A percentile compares a stretch with the other conserved stretches of the same genome.
Conservation (phyloP, 345 rosid species). For the Salix dunnii region DNA sequence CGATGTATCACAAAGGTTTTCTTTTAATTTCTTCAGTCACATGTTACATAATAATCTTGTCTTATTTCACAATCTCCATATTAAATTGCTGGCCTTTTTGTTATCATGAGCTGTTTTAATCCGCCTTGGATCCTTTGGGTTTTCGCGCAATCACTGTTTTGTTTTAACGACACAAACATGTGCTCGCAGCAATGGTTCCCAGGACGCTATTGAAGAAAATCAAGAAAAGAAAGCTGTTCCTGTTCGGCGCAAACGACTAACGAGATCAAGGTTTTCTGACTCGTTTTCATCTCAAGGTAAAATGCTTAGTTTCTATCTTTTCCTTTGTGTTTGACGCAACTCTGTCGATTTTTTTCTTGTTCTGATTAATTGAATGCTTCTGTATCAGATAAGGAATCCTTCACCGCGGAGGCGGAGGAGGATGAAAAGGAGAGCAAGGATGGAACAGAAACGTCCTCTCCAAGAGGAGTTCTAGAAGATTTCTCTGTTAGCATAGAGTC, state of each 20-base stretch:
- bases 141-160: neutral
- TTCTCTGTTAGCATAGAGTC: constrained; percentile 32
- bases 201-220: constrained; percentile 22
- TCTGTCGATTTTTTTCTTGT: neutral
- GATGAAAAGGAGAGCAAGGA: neutral
- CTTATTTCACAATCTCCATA: too few species aligned
- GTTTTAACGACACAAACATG: neutral
- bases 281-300: constrained; percentile 49
- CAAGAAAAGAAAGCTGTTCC: constrained; percentile 24
- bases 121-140: too few species aligned
- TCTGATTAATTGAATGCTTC: neutral
- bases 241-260: constrained; percentile 24
- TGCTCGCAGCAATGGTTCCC: constrained; percentile 29
- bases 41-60: neutral
- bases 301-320: neutral
- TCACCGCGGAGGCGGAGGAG: constrained; percentile 20
- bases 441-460: constrained; percentile 3
- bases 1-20: neutral
- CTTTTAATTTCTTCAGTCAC: neutral
- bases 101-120: neutral
- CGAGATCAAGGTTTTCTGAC: constrained; percentile 47
- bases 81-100: neutral
- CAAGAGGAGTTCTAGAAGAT: constrained; percentile 31
- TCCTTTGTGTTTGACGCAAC: neutral
- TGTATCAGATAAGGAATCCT: constrained; percentile 32